Evolutionary conservation across 139 green algal genomes (phyloP), one percentile per base, ranked within the genome.

Genomic region (Tetradesmus obliquus): DNA sequence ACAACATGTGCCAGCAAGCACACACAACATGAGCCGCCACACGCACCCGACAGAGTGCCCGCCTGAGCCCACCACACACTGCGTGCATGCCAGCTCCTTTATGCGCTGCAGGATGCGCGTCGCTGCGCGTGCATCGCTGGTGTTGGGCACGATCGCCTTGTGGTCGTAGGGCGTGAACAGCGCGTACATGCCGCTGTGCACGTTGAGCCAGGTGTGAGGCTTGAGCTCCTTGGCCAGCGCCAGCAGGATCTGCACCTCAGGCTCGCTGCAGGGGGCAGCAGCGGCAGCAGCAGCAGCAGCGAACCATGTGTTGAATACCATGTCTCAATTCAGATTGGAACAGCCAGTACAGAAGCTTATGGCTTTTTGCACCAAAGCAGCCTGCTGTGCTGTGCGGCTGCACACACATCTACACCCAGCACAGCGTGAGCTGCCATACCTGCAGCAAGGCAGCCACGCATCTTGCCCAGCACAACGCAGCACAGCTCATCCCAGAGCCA

Each of bases 141-240:
- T 95, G 92, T 86, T 91, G 17, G 88, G 88, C 32, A 86, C 57
- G 1, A 13, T 13, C 12, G 86, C 92, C 54, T 94, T 84, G 94
- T 99, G 97, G 93, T 99, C 98, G 81, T 97, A 99, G 0, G 98
- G 98, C 91, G 97, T 98, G 93, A 99, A 99, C 71, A 99, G 94
- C 5, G 98, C 98, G 91, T 99, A 97, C 98, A 99, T 99, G 81
- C 98, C 98, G 24, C 94, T 97, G 94, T 99, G 98, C 57, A 99
- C 94, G 90, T 99, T 99, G 55, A 99, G 88, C 98, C 98, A 99
- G 10, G 97, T 95, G 87, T 99, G 97, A 19, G 98, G 98, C 76
- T 94, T 87, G 13, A 99, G 97, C 12, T 88, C 71, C 10, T 92
- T 74, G 1, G 96, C 96, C 10, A 98, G 60, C 9, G 89, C 79